Conservation (phyloP, 139 green algal genomes). For the Eudorina sp. region DNA sequence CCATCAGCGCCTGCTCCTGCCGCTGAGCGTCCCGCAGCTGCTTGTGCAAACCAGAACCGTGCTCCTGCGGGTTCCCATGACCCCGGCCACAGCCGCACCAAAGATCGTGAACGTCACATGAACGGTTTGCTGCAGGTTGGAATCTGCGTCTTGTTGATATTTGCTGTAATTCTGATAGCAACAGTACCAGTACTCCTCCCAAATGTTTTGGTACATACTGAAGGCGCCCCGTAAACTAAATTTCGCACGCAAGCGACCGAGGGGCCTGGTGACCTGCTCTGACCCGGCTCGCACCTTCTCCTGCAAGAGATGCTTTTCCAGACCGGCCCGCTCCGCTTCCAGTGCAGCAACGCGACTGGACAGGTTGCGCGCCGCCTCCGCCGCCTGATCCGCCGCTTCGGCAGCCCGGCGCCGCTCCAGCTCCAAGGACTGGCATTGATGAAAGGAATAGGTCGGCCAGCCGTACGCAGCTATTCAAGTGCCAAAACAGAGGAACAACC, state of each 20-base stretch:
- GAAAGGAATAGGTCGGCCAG: no score
- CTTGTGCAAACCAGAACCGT: neutral
- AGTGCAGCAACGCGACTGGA: neutral
- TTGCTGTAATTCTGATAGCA: no score
- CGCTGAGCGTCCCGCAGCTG: slow-evolving; percentile 46
- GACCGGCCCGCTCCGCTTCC: neutral
- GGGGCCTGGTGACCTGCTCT: neutral
- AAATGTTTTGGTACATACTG: no score
- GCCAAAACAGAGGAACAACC: no score
- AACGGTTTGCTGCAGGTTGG: no score
- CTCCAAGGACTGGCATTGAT: slow-evolving; percentile 54
- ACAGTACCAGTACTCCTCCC: no score
- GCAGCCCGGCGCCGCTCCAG: slow-evolving; percentile 23
- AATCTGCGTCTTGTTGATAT: no score
- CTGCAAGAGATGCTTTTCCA: slow-evolving; percentile 35
- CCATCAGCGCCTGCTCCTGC: neutral
- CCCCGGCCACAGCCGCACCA: no score
- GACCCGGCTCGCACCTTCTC: slow-evolving; percentile 33
- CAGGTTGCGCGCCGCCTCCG: neutral
- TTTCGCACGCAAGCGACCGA: no score
- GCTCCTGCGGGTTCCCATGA: slow-evolving; percentile 26
- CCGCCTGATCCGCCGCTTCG: neutral
- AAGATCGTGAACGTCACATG: no score
- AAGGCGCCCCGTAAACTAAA: no score
- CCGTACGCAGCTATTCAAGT: no score